Percentiles rank a stretch among this genome's conserved stretches.
phyloP scores from a whole-genome alignment of 108 stramenopile species.

The Asterionellopsis glacialis region DNA sequence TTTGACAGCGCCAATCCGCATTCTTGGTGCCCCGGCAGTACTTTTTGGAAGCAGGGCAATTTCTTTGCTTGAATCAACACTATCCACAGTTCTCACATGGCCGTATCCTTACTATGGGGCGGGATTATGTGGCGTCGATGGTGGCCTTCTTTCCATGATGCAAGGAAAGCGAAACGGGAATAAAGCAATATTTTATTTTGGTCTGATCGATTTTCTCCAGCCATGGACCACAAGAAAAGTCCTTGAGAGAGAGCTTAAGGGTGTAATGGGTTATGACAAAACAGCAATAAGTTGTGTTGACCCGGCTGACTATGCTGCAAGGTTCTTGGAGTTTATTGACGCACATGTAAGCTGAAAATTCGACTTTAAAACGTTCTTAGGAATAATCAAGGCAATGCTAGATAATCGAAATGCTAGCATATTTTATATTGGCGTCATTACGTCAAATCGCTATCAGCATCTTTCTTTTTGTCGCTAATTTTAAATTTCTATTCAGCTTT shows the following conservation, averaged over 20 bases:
- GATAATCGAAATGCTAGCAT: too few relatives aligned
- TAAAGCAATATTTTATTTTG: constrained; percentile 70
- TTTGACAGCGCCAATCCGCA: constrained; percentile 23
- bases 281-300: constrained; percentile 72
- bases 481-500: too few relatives aligned
- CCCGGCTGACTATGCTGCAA: constrained; percentile 63
- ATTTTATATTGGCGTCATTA: too few relatives aligned
- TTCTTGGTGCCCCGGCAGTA: constrained; percentile 26
- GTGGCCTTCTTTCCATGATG: constrained; percentile 57
- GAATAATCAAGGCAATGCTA: too few relatives aligned
- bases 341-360: constrained; percentile 50
- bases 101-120: constrained; percentile 76
- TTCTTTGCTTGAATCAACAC: constrained; percentile 1
- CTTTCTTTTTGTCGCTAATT: too few relatives aligned
- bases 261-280: constrained; percentile 59
- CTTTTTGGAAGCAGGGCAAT: constrained; percentile 10
- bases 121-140: constrained; percentile 62
- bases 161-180: constrained; percentile 52
- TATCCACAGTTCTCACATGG: constrained; percentile 24
- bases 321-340: constrained; percentile 75
- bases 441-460: too few relatives aligned
- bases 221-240: constrained; percentile 75
- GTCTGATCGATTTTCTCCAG: constrained; percentile 89
- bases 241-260: constrained; percentile 65
- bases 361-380: too few relatives aligned